Evolutionary conservation across 305 asterid genomes (phyloP), one percentile per base, ranked within the genome.

Genomic region (Fraxinus sp.): DNA sequence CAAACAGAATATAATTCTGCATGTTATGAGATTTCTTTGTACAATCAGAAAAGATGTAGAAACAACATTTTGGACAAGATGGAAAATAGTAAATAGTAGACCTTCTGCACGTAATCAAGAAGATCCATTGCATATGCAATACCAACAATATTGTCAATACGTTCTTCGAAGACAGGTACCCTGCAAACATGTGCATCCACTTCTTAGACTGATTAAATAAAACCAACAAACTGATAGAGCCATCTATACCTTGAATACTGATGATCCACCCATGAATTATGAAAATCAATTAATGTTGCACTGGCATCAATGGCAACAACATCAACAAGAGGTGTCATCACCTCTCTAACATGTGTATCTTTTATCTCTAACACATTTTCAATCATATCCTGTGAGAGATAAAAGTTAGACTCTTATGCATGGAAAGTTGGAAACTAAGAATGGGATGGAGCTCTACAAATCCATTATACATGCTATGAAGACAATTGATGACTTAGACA

Each of bases 101-200:
- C 99, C 98, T 97, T 93, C 86, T 90, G 99, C 84, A 97, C 98
- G 32, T 85, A 90, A 90, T 93, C 98, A 77, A 97, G 90, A 83
- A 97, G 99, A 88, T 97, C 99, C 99, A 97, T 97, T 32, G 97
- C 98, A 91, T 97, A 97, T 49, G 97, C 99, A 87, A 97, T 92
- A 78, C 99, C 99, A 84, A 93, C 99, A 83, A 97, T 93, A 85
- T 97, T 97, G 88, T 97, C 99, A 83, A 97, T 89, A 37, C 98
- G 97, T 88, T 95, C 97, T 91, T 93, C 97, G 88, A 95, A 97
- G 87, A 92, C 99, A 24, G 98, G 99, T 79, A 97, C 97, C 94
- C 98, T 97, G 89, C 85, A 87, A 83, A 81, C 73, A 84, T 82
- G 80, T 26, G 35, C 30, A 77, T 11, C 5, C n/a, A 77, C 78